phyloP scores from a whole-genome alignment of 352 stramenopile genomes.

The Peronospora belbahrii region DNA sequence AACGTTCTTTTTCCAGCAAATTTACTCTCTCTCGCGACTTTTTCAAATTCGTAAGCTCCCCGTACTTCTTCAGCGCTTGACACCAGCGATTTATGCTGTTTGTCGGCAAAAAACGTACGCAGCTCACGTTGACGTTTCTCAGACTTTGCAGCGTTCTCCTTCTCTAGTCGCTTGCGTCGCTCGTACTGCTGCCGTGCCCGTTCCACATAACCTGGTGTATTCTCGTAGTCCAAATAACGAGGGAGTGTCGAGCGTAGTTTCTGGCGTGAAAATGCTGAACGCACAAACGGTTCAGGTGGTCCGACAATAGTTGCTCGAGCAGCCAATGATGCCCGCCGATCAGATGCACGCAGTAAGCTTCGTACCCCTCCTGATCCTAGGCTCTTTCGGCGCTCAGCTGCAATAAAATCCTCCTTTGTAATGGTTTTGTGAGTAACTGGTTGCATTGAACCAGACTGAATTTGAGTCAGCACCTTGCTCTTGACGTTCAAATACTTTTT shows the following conservation, averaged over 20 bases:
- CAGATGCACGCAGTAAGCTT: constrained; percentile 10
- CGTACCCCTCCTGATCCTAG: constrained; percentile 21
- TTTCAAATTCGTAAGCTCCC: constrained; percentile 42
- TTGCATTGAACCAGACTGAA: constrained; percentile 15
- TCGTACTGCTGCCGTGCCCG: constrained; percentile 52
- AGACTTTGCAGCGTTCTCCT: constrained; percentile 50
- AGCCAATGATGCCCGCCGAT: constrained; percentile 27
- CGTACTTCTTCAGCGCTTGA: constrained; percentile 40
- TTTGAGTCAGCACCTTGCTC: constrained; percentile 36
- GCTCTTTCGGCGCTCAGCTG: constrained; percentile 38
- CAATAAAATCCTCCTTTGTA: constrained; percentile 32
- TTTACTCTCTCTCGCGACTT: constrained; percentile 24
- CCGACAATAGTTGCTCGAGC: constrained; percentile 11
- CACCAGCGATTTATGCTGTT: constrained; percentile 37
- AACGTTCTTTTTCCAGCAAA: constrained; percentile 10
- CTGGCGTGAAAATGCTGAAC: constrained; percentile 30
- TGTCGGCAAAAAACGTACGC: constrained; percentile 33
- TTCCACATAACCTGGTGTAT: constrained; percentile 32
- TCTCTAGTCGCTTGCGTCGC: constrained; percentile 57
- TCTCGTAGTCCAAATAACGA: constrained; percentile 62
- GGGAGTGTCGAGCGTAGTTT: constrained; percentile 41
- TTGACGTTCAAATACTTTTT: constrained; percentile 46
- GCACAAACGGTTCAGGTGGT: constrained; percentile 24
- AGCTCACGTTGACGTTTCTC: constrained; percentile 49
- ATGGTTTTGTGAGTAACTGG: constrained; percentile 21